These are phyloP conservation scores for Opeltia flavorubescens DNA, from an alignment of 495 filamentous ascomycete genomes.

Conservation along the genomic window DNA sequence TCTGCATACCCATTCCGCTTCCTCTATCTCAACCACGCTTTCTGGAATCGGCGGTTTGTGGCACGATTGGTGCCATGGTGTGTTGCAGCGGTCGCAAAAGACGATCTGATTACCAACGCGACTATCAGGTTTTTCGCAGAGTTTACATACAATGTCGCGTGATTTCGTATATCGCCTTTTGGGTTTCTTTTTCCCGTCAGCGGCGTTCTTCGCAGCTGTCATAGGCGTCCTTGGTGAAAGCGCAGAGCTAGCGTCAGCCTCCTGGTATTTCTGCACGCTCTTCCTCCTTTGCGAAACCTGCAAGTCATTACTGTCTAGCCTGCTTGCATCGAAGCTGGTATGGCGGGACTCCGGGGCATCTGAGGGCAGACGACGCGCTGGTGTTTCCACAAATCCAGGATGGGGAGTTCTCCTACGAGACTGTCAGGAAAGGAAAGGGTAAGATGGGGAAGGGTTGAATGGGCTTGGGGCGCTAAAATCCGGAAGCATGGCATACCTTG, in stretches of 20 bases:
- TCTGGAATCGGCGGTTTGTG: conserved; percentile 15
- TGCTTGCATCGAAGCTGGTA: conserved; percentile 20
- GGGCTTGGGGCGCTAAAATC: neutral
- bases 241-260: neutral
- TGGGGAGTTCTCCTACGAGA: conserved; percentile 39
- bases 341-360: conserved; percentile 21
- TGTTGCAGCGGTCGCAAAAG: neutral
- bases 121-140: neutral
- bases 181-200: neutral
- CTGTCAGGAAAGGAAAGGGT: conserved; percentile 2
- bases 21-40: conserved; percentile 16
- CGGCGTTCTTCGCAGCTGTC: neutral
- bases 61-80: neutral
- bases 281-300: neutral
- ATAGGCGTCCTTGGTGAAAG: neutral
- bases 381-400: conserved; percentile 44
- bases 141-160: neutral
- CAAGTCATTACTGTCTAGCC: neutral
- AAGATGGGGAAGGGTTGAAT: conserved; percentile 9
- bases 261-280: neutral
- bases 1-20: conserved; percentile 24
- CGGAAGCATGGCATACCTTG: conserved; percentile 23
- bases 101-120: neutral
- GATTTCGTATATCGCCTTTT: neutral
- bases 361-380: conserved; percentile 26